Conservation (phyloP, 2,329 filamentous ascomycete species). For the Escovopsis sp. region DNA sequence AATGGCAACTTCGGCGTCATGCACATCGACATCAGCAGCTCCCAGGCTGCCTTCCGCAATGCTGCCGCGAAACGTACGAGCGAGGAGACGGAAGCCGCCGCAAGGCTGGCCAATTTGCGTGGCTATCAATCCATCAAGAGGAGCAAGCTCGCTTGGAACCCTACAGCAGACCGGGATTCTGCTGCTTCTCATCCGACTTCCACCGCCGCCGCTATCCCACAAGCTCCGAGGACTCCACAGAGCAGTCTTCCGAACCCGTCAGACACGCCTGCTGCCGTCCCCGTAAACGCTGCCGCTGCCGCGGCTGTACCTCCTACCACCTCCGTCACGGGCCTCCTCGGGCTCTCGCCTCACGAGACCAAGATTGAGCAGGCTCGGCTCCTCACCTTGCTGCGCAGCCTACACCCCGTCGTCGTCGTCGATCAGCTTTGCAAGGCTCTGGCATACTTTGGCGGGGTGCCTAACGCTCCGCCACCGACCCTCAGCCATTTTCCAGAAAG, state of each 20-base stretch:
- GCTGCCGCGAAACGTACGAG: conserved; percentile 45
- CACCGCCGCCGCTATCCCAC: not conserved
- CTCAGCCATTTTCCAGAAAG: conserved; percentile 39
- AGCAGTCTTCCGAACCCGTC: conserved; percentile 2
- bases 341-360: conserved; percentile 27
- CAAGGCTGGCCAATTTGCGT: conserved; percentile 37
- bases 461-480: conserved; percentile 36
- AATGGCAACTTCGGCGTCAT: conserved; percentile 49
- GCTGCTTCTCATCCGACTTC: not conserved
- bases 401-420: conserved; percentile 40
- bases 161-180: conserved; percentile 2
- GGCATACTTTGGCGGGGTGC: conserved; percentile 47
- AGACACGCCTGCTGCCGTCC: not conserved
- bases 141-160: conserved; percentile 20
- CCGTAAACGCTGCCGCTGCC: not conserved
- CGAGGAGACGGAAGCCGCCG: conserved; percentile 43
- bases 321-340: conserved; percentile 3
- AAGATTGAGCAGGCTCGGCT: conserved; percentile 46
- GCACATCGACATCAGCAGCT: conserved; percentile 38
- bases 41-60: conserved; percentile 32
- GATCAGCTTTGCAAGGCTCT: conserved; percentile 48
- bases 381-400: conserved; percentile 37
- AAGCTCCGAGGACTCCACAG: conserved; percentile 3
- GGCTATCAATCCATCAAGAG: conserved; percentile 36
- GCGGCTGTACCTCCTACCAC: not conserved